Evolutionary conservation across 2,329 filamentous ascomycete species (phyloP), one percentile per base, ranked within the genome.

Genomic region (Domatiomyces catenatus): DNA sequence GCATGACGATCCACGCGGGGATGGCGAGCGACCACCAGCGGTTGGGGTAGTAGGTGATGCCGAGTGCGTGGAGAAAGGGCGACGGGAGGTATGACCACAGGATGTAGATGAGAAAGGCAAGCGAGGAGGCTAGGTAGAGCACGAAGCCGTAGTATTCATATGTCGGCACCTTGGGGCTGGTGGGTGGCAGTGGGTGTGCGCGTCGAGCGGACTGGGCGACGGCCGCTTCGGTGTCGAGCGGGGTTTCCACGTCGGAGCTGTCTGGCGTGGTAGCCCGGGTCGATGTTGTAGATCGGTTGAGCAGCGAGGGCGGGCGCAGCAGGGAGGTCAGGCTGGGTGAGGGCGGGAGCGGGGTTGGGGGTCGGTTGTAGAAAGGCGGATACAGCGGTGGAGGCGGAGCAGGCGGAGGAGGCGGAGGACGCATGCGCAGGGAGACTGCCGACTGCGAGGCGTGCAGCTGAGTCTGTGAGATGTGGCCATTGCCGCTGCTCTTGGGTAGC

Each of bases 101-200:
- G 19, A 83, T 67, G 63, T 83, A 84, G 54, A 82, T 75, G 10
- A 80, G 67, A 64, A 96, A 96, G 1, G 80, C 80, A 48, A 92
- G 73, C 19, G 83, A 86, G 55, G 84, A 89, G 63, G 90, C 86
- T 42, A 98, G 76, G 70, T 98, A 96, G 47, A 98, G 77, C 49
- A 94, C 90, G 69, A 98, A 98, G 64, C 92, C 92, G 66, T 96
- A 96, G 77, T 96, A 98, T 66, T 98, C 92, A 71, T 98, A 96
- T 0, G 92, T 98, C n/a, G 92, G 92, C 2, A 98, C 89, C 64
- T 92, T 88, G 1, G 92, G 92, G 49, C 83, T 83, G 1, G 88
- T 89, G 50, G 87, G 83, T 5, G 89, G 86, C 17, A 94, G 79
- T 1, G 77, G 82, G 54, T 73, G 76, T 54, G 71, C 76, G 60